Conservation (phyloP, 1,284 basidiomycete genomes). For the Sphagnurus paluster region DNA sequence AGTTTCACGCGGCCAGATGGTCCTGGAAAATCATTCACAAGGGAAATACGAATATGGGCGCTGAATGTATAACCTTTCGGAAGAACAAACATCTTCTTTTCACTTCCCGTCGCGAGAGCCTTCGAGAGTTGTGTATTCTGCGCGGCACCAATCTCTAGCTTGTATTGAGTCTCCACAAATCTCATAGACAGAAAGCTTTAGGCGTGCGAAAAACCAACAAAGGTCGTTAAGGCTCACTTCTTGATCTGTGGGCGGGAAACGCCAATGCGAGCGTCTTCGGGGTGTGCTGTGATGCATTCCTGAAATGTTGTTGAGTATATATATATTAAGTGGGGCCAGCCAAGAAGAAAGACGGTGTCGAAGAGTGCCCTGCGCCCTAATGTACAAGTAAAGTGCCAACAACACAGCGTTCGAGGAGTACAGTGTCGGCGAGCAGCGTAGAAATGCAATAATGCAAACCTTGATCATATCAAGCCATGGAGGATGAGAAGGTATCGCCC, state of each 20-base stretch:
- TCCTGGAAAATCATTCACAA: conserved; percentile 38
- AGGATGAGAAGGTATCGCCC: conserved; percentile 56
- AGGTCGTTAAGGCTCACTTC: conserved; percentile 57
- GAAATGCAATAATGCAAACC: conserved; percentile 37
- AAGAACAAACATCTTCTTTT: conserved; percentile 78
- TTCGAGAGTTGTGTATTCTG: conserved; percentile 81
- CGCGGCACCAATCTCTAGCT: conserved; percentile 74
- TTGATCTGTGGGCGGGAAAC: conserved; percentile 92
- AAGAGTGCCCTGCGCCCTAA: conserved; percentile 11
- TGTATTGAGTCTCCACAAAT: conserved; percentile 80
- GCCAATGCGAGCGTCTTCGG: conserved; percentile 79
- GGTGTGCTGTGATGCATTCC: conserved; percentile 80
- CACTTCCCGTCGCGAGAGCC: conserved; percentile 79
- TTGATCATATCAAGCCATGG: conserved; percentile 81
- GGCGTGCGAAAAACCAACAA: not conserved
- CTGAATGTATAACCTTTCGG: conserved; percentile 72
- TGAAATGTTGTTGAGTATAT: conserved; percentile 27
- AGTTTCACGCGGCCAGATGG: conserved; percentile 85
- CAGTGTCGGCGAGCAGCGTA: not conserved
- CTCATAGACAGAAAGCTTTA: conserved; percentile 36
- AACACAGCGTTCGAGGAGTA: not conserved
- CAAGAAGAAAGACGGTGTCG: not conserved
- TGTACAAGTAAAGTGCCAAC: not conserved
- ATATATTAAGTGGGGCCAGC: no score
- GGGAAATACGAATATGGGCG: conserved; percentile 5